phyloP scores from a whole-genome alignment of 306 rosid species.

The Cyamopsis tetragonoloba region DNA sequence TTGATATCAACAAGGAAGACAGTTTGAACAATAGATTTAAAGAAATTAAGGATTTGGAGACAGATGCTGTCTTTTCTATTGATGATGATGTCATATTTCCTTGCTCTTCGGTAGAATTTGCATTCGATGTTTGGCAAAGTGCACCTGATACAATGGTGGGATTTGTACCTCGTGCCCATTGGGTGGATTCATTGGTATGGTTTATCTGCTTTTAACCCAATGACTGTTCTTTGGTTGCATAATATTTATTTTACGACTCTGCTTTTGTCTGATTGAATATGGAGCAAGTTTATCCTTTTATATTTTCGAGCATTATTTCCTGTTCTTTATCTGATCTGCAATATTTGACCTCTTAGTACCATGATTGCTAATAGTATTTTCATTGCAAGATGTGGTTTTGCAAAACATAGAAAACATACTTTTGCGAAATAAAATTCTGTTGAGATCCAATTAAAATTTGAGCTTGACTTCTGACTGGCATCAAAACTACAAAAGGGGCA shows the following conservation, averaged over 20 bases:
- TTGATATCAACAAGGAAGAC: conserved; percentile 74
- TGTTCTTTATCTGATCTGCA: not conserved
- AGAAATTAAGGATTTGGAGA: conserved; percentile 63
- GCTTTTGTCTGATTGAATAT: conserved; percentile 5
- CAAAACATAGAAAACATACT: not conserved
- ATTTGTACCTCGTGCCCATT: conserved; percentile 92
- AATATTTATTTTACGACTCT: not conserved
- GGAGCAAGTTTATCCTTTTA: not conserved
- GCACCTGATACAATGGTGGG: conserved; percentile 97
- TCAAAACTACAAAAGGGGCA: not conserved
- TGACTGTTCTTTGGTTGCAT: not conserved
- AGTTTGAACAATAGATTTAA: conserved; percentile 95
- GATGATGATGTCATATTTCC: conserved; percentile 95
- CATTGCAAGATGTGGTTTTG: not conserved
- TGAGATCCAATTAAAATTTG: conserved; percentile 1
- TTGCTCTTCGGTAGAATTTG: conserved; percentile 84
- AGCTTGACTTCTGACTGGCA: not conserved
- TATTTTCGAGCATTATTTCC: not conserved
- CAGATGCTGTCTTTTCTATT: conserved; percentile 80
- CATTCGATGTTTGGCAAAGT: conserved; percentile 88
- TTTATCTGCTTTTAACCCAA: not conserved
- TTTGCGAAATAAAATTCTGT: not conserved
- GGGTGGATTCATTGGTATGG: conserved; percentile 66
- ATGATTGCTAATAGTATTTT: not conserved
- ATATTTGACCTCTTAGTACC: not conserved